A percentile compares a stretch with the other conserved stretches of the same genome.
phyloP scores from a whole-genome alignment of 1,139 yeast genomes.

The Komagataea norvegica region DNA sequence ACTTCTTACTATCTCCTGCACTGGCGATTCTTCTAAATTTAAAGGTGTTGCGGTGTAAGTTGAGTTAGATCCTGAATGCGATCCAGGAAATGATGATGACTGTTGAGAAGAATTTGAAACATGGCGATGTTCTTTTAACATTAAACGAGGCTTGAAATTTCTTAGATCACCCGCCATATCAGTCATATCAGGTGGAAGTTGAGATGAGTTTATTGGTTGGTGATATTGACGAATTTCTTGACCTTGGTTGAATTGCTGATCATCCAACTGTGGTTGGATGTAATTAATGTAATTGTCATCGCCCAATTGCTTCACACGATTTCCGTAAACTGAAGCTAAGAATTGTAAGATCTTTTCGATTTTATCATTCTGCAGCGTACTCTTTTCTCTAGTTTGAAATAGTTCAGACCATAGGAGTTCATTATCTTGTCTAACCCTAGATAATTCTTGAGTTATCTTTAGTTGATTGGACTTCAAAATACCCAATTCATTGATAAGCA shows the following conservation, averaged over 20 bases:
- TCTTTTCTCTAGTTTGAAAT: slow-evolving; percentile 75
- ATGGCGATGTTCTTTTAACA: slow-evolving; percentile 33
- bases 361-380: slow-evolving; percentile 80
- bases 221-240: slow-evolving; percentile 8
- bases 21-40: slow-evolving; percentile 15
- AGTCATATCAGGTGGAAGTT: background rate
- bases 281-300: slow-evolving; percentile 7
- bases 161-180: background rate
- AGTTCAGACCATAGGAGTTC: slow-evolving; percentile 90
- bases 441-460: slow-evolving; percentile 76
- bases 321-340: slow-evolving; percentile 77
- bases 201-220: slow-evolving; percentile 4
- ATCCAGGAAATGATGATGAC: slow-evolving; percentile 3
- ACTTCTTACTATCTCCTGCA: slow-evolving; percentile 23
- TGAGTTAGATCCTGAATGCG: background rate
- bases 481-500: slow-evolving; percentile 69
- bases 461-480: slow-evolving; percentile 71
- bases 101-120: slow-evolving; percentile 11
- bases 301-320: slow-evolving; percentile 25
- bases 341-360: slow-evolving; percentile 84
- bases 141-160: slow-evolving; percentile 21
- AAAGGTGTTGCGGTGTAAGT: slow-evolving; percentile 6
- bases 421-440: slow-evolving; percentile 81
- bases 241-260: slow-evolving; percentile 2
- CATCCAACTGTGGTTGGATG: slow-evolving; percentile 5